These are phyloP conservation scores for Xylaria sp. DNA, from an alignment of 2,329 filamentous ascomycete species.

Conservation along the genomic window DNA sequence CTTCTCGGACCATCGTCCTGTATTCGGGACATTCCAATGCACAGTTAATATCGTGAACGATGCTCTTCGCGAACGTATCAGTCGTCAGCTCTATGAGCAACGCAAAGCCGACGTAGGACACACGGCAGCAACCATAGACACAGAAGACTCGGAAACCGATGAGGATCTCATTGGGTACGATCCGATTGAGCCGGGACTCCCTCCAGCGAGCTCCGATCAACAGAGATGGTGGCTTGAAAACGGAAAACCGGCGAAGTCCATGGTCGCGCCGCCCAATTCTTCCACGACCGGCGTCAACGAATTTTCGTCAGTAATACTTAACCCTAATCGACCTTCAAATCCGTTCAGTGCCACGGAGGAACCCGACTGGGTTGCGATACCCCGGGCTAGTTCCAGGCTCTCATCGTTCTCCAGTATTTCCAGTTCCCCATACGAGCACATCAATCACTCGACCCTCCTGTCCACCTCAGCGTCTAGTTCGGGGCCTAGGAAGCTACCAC, in stretches of 20 bases:
- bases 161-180: constrained; percentile 80
- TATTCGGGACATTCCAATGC: constrained; percentile 85
- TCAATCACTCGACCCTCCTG: constrained; percentile 45
- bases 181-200: constrained; percentile 71
- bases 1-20: constrained; percentile 95
- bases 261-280: constrained; percentile 57
- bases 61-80: constrained; percentile 63
- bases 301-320: constrained; percentile 54
- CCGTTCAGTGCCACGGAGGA: constrained; percentile 72
- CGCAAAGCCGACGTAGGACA: constrained; percentile 62
- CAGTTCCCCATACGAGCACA: constrained; percentile 55
- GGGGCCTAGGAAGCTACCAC: constrained; percentile 46
- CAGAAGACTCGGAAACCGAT: constrained; percentile 62
- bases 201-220: constrained; percentile 61
- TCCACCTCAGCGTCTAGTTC: constrained; percentile 43
- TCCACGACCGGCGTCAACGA: constrained; percentile 40
- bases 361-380: constrained; percentile 74
- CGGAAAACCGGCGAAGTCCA: constrained; percentile 69
- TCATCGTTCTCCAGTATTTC: constrained; percentile 50
- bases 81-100: constrained; percentile 67
- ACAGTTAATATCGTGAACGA: constrained; percentile 78
- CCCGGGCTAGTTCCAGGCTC: constrained; percentile 48
- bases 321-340: constrained; percentile 70
- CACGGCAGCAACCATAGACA: constrained; percentile 51
- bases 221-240: constrained; percentile 67